Evolutionary conservation across 2,329 filamentous ascomycete species (phyloP), one percentile per base, ranked within the genome.

Genomic region (Aspergillus pseudotamarii): DNA sequence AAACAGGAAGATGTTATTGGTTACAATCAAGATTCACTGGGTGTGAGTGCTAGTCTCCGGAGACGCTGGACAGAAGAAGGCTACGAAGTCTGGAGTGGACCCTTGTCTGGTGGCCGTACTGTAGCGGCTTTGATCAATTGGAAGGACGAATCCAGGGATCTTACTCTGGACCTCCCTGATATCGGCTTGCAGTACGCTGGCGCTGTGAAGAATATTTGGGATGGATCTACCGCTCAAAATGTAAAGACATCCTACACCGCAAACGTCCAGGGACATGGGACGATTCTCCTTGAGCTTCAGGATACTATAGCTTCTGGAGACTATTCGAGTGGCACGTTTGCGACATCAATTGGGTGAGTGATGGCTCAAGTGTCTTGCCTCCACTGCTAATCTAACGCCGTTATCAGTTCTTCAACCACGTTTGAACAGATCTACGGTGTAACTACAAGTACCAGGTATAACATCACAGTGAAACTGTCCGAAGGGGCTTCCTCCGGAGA

Each of bases 1-100:
- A 76, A 76, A 1, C 87, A 88, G 71, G 76, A 79, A 30, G 85
- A 86, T 60, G 81, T 86, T 26, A 84, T 89, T 28, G 81, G 81
- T 0, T 84, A 86, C 69, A 88, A 88, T 67, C 86, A 88, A 66
- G 86, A 88, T 67, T 63, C 81, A 0, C 72, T 88, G 0, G 84
- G 80, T 0, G 74, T 82, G 59, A 83, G 85, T 51, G 84, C 85
- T 0, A 77, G 78, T n/a, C 75, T 89, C 1, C 71, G 82, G 1
- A 75, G 82, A 5, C 77, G 83, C 6, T 81, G 82, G 68, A 82
- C 82, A 0, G 79, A 82, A 26, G 80, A 82, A 32, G 78, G 80
- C 48, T 85, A 82, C 73, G 84, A 86, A 59, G 71, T 85, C 0
- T 86, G 83, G 83, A 79, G 79, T 30, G 84, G 83, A 0, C 75